Evolutionary conservation across 257 asterid species (phyloP).

Genomic region (Ehretia macrophylla): DNA sequence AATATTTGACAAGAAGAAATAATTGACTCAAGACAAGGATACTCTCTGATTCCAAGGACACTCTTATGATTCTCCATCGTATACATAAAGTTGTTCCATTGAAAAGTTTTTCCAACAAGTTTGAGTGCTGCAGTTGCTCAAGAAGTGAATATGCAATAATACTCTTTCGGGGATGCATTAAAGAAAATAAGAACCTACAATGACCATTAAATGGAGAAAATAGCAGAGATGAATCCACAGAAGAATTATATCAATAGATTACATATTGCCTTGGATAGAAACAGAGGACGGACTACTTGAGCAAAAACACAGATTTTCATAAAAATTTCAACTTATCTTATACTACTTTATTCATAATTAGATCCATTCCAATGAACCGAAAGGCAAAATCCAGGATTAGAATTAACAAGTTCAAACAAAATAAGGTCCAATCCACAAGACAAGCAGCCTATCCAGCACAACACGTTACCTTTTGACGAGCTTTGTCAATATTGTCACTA

Average conservation of each 20-base stretch:
- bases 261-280: background rate
- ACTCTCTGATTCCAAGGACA: conserved; percentile 98
- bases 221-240: background rate
- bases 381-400: background rate
- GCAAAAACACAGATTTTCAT: background rate
- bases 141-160: conserved; percentile 82
- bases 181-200: conserved; percentile 74
- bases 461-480: conserved; percentile 70
- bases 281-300: background rate
- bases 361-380: too few relatives aligned
- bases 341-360: background rate
- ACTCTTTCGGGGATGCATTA: conserved; percentile 84
- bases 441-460: conserved; percentile 2
- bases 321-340: background rate
- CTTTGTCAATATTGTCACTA: conserved; percentile 54
- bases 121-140: conserved; percentile 95
- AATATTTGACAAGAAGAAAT: conserved; percentile 4
- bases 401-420: background rate
- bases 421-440: background rate
- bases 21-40: conserved; percentile 40
- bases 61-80: conserved; percentile 98
- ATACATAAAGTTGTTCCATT: conserved; percentile 88
- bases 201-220: conserved; percentile 9
- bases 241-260: background rate
- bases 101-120: conserved; percentile 92